Evolutionary conservation across 1,284 basidiomycete genomes (phyloP).

Genomic region (Ustilago nuda): DNA sequence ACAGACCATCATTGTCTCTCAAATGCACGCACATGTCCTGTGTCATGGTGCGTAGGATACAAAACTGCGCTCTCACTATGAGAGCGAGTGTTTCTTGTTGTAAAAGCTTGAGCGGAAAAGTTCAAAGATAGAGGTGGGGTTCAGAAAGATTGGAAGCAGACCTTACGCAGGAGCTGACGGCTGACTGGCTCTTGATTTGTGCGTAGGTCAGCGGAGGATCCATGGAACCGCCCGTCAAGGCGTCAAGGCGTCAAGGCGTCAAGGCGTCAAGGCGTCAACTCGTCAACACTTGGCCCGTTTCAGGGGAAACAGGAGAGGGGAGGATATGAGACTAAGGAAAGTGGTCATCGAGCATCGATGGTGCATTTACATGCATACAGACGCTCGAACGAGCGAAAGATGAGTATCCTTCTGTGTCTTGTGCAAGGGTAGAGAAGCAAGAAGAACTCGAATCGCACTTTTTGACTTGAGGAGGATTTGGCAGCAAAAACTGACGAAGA

Average conservation of each 20-base stretch:
- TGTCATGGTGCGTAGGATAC: constrained; percentile 20
- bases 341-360: constrained; percentile 47
- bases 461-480: neutral
- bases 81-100: neutral
- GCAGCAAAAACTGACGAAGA: neutral
- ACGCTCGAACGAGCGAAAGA: constrained; percentile 17
- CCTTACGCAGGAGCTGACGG: neutral
- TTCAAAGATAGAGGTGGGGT: neutral
- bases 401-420: neutral
- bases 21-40: constrained; percentile 25
- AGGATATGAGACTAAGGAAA: neutral
- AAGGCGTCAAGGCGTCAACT: neutral
- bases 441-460: neutral
- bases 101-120: constrained; percentile 8
- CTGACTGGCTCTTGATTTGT: neutral
- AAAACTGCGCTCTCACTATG: constrained; percentile 5
- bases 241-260: constrained; percentile 1
- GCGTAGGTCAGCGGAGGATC: constrained; percentile 22
- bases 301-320: neutral
- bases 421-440: neutral
- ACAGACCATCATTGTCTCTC: constrained; percentile 1
- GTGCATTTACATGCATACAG: constrained; percentile 28
- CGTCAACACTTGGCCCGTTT: neutral
- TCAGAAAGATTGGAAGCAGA: neutral
- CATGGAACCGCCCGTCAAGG: constrained; percentile 9